phyloP scores from a whole-genome alignment of 1,284 basidiomycete genomes.

The Ceratobasidium sp. region DNA sequence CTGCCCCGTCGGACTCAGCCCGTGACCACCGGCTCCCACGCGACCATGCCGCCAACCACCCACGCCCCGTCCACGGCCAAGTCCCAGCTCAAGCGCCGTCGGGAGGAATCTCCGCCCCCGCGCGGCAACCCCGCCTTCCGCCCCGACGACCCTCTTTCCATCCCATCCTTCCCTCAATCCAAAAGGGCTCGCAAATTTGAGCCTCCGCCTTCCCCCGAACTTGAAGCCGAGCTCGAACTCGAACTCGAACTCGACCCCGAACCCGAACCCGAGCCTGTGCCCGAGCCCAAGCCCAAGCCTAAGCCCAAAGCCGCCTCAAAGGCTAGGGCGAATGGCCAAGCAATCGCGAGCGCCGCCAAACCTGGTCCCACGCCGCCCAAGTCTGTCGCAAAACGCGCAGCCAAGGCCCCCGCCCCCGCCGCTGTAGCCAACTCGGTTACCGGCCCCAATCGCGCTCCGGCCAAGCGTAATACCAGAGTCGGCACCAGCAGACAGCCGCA shows the following conservation, averaged over 20 bases:
- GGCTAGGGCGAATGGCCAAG: not conserved
- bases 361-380: not conserved
- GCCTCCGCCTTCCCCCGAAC: not conserved
- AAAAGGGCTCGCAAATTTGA: constrained; percentile 1
- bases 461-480: not conserved
- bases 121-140: not conserved
- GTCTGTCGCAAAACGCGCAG: not conserved
- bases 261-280: constrained; percentile 6
- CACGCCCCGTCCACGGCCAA: too few relatives aligned
- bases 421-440: too few relatives aligned
- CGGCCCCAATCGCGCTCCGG: not conserved
- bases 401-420: not conserved
- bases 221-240: not conserved
- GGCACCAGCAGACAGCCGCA: not conserved
- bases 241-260: not conserved
- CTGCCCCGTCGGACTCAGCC: not conserved
- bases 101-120: not conserved
- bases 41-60: not conserved
- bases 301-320: constrained; percentile 20
- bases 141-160: not conserved
- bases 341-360: not conserved
- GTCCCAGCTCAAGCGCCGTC: constrained; percentile 9
- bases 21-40: constrained; percentile 2
- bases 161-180: not conserved
- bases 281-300: not conserved